A percentile compares a stretch with the other conserved stretches of the same genome.
These are phyloP conservation scores for Ogataea methanolica DNA, from an alignment of 805 yeast genomes.

Conservation along the genomic window DNA sequence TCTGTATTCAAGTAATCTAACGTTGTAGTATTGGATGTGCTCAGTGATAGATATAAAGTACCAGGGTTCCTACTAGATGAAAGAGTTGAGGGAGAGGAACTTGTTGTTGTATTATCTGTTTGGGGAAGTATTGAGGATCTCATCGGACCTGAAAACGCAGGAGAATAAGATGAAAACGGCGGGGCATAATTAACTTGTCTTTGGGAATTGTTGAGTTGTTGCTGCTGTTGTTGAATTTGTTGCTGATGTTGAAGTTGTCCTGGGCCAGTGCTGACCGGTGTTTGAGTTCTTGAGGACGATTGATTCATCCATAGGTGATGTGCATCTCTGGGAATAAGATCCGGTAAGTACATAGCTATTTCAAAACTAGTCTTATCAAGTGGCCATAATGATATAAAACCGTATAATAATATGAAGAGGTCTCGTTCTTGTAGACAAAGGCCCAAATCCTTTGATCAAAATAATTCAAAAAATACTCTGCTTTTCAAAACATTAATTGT, in stretches of 20 bases:
- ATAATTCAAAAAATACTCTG: no score
- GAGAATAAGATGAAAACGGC: conserved; percentile 50
- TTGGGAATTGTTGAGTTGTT: not conserved
- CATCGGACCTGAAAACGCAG: conserved; percentile 37
- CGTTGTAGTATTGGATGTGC: conserved; percentile 8
- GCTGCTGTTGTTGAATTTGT: not conserved
- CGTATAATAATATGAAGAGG: no score
- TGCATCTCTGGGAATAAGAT: conserved; percentile 39
- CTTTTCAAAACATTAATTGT: no score
- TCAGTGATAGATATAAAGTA: conserved; percentile 13
- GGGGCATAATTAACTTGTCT: conserved; percentile 36
- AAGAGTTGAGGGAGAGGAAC: conserved; percentile 17
- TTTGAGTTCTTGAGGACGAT: conserved; percentile 4
- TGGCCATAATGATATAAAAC: no score
- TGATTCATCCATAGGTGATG: conserved; percentile 40
- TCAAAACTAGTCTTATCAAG: no score
- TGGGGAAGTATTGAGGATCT: not conserved
- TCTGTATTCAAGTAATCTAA: conserved; percentile 18
- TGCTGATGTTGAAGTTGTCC: not conserved
- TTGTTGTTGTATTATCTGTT: not conserved
- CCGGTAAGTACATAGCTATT: conserved; percentile 42
- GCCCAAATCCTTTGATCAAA: no score
- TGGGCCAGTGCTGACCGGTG: not conserved
- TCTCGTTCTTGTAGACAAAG: no score
- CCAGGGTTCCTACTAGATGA: conserved; percentile 20